These are phyloP conservation scores for Cicer yamashitae DNA, from an alignment of 306 rosid species.

Conservation along the genomic window DNA sequence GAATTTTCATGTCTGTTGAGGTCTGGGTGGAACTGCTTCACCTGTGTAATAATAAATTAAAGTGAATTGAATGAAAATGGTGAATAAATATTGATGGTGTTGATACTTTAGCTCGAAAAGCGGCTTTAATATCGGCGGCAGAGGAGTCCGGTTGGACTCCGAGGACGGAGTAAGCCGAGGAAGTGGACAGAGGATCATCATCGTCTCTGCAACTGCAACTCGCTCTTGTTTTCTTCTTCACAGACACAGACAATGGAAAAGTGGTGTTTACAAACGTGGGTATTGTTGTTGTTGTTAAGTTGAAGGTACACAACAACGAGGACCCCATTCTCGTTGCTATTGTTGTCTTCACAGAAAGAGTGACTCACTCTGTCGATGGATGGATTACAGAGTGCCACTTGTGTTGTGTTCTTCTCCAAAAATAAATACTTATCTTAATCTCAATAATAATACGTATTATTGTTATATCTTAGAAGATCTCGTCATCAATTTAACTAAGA, in stretches of 20 bases:
- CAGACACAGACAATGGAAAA: slow-evolving; percentile 37
- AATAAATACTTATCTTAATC: too few species aligned
- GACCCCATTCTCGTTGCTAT: slow-evolving; percentile 47
- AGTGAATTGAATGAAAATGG: neutral
- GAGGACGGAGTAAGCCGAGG: slow-evolving; percentile 69
- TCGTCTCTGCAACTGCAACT: slow-evolving; percentile 49
- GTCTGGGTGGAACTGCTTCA: slow-evolving; percentile 94
- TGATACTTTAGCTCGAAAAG: slow-evolving; percentile 82
- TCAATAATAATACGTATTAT: too few species aligned
- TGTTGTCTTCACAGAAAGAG: slow-evolving; percentile 9
- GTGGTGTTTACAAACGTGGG: slow-evolving; percentile 48
- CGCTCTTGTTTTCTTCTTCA: slow-evolving; percentile 35
- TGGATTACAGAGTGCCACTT: slow-evolving; percentile 37
- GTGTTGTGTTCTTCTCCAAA: slow-evolving; percentile 11
- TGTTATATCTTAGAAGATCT: too few species aligned
- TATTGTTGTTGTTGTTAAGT: slow-evolving; percentile 24
- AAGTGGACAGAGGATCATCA: slow-evolving; percentile 49
- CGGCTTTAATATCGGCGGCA: slow-evolving; percentile 68
- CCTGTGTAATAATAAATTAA: slow-evolving; percentile 49
- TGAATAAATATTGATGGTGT: neutral
- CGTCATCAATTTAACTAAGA: too few species aligned
- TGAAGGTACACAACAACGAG: slow-evolving; percentile 40
- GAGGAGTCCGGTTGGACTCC: slow-evolving; percentile 75
- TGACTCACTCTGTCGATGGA: too few species aligned
- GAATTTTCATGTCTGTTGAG: slow-evolving; percentile 62